A percentile compares a stretch with the other conserved stretches of the same genome.
Conservation (phyloP, 1,284 basidiomycete genomes). For the Trichosporon asahii region DNA sequence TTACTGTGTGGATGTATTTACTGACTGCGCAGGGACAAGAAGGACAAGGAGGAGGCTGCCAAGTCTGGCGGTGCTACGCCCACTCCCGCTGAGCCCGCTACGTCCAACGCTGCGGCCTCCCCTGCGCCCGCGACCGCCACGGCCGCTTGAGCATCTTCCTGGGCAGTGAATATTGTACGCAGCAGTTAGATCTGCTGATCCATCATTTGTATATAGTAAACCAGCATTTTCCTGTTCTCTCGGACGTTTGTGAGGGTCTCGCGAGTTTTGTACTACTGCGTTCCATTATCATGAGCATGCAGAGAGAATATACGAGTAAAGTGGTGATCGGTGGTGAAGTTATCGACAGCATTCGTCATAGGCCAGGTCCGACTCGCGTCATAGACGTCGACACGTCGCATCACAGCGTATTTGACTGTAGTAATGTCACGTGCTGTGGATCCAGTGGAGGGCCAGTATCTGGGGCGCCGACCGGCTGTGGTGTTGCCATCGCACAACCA, state of each 20-base stretch:
- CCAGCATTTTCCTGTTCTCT: conserved; percentile 6
- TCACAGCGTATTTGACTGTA: neutral
- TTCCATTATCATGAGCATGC: conserved; percentile 6
- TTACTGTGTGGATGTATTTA: neutral
- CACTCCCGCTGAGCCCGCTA: neutral
- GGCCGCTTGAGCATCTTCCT: neutral
- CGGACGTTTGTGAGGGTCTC: conserved; percentile 9
- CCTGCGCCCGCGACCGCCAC: neutral
- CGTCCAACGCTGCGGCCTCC: neutral
- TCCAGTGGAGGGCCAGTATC: neutral
- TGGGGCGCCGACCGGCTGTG: neutral
- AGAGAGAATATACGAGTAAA: neutral
- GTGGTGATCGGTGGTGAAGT: neutral
- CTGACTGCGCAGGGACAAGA: neutral
- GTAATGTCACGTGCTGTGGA: neutral
- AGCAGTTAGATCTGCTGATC: conserved; percentile 3
- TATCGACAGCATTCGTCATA: neutral
- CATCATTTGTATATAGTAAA: conserved; percentile 10
- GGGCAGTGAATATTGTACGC: neutral
- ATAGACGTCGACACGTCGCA: neutral
- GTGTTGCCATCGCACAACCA: neutral
- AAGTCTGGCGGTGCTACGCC: neutral
- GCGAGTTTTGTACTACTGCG: conserved; percentile 2
- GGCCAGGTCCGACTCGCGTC: neutral
- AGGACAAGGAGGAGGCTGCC: conserved; percentile 7